These are phyloP conservation scores for Blastobotrys petasosporus DNA, from an alignment of 1,139 yeast species.

Conservation along the genomic window DNA sequence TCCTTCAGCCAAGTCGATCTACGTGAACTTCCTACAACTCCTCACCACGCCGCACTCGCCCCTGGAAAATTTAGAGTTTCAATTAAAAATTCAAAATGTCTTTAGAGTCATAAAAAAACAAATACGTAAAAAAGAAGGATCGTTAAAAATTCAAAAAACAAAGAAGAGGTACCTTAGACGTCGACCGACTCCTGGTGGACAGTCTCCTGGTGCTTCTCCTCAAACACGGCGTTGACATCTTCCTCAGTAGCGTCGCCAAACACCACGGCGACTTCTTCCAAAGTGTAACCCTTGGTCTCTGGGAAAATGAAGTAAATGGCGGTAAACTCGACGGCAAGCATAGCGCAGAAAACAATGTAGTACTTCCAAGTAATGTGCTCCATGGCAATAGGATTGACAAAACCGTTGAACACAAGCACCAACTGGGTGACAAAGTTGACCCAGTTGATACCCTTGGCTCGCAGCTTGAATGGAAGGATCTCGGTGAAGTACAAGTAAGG, in stretches of 20 bases:
- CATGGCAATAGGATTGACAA: constrained; percentile 57
- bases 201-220: constrained; percentile 2
- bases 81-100: no score
- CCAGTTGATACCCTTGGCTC: constrained; percentile 34
- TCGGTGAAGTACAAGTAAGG: constrained; percentile 37
- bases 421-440: constrained; percentile 23
- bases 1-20: no score
- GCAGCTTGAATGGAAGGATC: constrained; percentile 36
- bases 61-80: no score
- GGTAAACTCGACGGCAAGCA: constrained; percentile 13
- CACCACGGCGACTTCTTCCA: constrained; percentile 61
- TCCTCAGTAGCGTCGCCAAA: constrained; percentile 12
- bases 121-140: neutral
- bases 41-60: no score
- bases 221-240: neutral
- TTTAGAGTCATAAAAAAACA: neutral
- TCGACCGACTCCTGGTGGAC: constrained; percentile 6
- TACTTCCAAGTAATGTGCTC: constrained; percentile 54
- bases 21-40: no score
- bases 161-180: neutral
- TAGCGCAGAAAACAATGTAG: constrained; percentile 39
- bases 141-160: neutral
- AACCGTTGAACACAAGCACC: constrained; percentile 38
- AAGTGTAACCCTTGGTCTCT: constrained; percentile 80
- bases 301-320: constrained; percentile 79